Evolutionary conservation across 2,329 filamentous ascomycete genomes (phyloP).

Genomic region (Periconia digitata): DNA sequence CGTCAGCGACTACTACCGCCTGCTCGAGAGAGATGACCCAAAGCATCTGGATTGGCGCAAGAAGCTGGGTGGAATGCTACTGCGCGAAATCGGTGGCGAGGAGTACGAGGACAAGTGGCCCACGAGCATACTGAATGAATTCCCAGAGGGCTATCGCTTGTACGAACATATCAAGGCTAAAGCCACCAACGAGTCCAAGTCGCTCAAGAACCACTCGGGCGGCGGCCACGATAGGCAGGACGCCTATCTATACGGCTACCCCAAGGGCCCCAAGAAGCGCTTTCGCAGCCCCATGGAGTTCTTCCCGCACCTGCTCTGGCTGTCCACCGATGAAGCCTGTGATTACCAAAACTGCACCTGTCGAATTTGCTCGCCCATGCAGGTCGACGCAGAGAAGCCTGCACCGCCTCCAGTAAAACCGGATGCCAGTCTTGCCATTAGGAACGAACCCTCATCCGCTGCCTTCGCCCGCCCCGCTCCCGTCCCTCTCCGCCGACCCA

Average conservation of each 20-base stretch:
- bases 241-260: slow-evolving; percentile 63
- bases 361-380: slow-evolving; percentile 59
- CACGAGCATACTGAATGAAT: slow-evolving; percentile 54
- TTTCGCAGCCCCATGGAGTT: slow-evolving; percentile 62
- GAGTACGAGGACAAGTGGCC: slow-evolving; percentile 40
- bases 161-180: slow-evolving; percentile 62
- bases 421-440: slow-evolving; percentile 25
- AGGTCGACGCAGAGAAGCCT: slow-evolving; percentile 47
- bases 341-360: slow-evolving; percentile 60
- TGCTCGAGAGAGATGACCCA: slow-evolving; percentile 52
- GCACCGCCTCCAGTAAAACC: slow-evolving; percentile 24
- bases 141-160: slow-evolving; percentile 60
- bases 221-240: slow-evolving; percentile 59
- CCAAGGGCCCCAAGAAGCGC: slow-evolving; percentile 57
- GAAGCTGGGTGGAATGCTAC: slow-evolving; percentile 61
- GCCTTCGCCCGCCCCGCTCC: slow-evolving; percentile 27
- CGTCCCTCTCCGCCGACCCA: slow-evolving; percentile 24
- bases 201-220: slow-evolving; percentile 52
- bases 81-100: slow-evolving; percentile 50
- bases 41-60: slow-evolving; percentile 61
- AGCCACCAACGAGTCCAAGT: slow-evolving; percentile 50
- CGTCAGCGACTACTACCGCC: slow-evolving; percentile 57
- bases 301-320: slow-evolving; percentile 62
- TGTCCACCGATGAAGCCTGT: slow-evolving; percentile 54
- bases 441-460: neutral